These are phyloP conservation scores for Cyanidioschyzon merolae DNA, from an alignment of 23 red algal genomes.

Conservation along the genomic window DNA sequence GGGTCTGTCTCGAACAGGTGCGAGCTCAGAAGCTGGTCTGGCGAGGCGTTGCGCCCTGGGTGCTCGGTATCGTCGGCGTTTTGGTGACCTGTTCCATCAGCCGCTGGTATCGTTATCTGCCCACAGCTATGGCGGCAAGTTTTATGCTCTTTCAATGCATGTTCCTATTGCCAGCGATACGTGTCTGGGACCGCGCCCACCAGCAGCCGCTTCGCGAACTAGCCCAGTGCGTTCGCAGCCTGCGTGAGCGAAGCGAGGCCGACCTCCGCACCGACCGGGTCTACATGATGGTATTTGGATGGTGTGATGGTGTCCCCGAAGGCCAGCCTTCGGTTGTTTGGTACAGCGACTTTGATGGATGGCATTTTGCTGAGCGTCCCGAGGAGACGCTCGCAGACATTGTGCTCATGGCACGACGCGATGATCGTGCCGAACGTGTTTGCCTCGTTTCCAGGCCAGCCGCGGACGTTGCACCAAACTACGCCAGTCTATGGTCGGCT, in stretches of 20 bases:
- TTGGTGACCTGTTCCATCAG: background rate
- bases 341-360: constrained; percentile 20
- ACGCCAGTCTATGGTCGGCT: background rate
- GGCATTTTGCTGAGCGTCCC: constrained; percentile 15
- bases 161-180: constrained; percentile 17
- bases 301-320: constrained; percentile 30
- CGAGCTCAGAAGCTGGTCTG: background rate
- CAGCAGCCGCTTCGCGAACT: constrained; percentile 18
- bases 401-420: background rate
- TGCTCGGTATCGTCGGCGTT: background rate
- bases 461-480: background rate
- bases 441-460: background rate
- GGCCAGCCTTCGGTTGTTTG: constrained; percentile 31
- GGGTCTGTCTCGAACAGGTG: background rate
- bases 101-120: background rate
- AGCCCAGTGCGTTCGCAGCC: background rate
- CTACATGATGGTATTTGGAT: constrained; percentile 30
- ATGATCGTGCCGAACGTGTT: background rate
- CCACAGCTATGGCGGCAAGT: background rate
- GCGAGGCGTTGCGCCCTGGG: constrained; percentile 24
- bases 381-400: constrained; percentile 6
- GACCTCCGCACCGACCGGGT: background rate
- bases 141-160: constrained; percentile 16
- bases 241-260: background rate
- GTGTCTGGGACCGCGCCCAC: constrained; percentile 21